Evolutionary conservation across 331 rosid species (phyloP), one percentile per base, ranked within the genome.

Genomic region (Cydonia oblonga): DNA sequence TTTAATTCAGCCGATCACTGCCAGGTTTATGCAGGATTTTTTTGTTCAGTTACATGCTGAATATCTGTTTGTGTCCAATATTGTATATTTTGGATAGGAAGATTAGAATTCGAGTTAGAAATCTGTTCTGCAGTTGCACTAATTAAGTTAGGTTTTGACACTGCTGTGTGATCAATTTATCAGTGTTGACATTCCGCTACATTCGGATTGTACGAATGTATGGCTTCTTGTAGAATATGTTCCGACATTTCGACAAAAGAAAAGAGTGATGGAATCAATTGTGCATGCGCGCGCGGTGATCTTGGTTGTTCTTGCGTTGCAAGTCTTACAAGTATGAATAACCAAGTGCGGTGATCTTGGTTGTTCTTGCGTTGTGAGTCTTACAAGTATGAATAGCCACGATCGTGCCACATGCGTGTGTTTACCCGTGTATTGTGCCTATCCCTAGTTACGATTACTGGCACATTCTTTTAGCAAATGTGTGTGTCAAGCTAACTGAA

Each of bases 41-140:
- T 51, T 73, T 79, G 63, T 61, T 72, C 38, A 63, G 75, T 60
- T 26, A 66, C 40, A 12, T 51, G 77, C 51, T 57, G 69, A 51
- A 4, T 53, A 19, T 35, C 29, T 9, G n/a, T 62, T 9, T 30
- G 74, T 2, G 52, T 23, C 42, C 2, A 13, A 23, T 32, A 4
- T 4, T 23, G 46, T 23, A 53, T 56, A 70, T 70, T 12, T 9
- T 7, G 58, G 57, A 52, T 32, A 52, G 19, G 38, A 52, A 4
- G 54, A 57, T 70, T 23, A 35, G 56, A 32, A 4, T 23, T 70
- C 7, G 18, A 33, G 16, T 15, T 23, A 7, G 73, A 29, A 6
- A 19, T 69, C 32, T 24, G 28, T 70, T 3, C 6, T 23, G 75
- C 38, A 24, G 52, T 44, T 5, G 52, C 52, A 44, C 3, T 44